phyloP scores from a whole-genome alignment of 192 early-diverging fungal species.

The Allomyces macrogynus region DNA sequence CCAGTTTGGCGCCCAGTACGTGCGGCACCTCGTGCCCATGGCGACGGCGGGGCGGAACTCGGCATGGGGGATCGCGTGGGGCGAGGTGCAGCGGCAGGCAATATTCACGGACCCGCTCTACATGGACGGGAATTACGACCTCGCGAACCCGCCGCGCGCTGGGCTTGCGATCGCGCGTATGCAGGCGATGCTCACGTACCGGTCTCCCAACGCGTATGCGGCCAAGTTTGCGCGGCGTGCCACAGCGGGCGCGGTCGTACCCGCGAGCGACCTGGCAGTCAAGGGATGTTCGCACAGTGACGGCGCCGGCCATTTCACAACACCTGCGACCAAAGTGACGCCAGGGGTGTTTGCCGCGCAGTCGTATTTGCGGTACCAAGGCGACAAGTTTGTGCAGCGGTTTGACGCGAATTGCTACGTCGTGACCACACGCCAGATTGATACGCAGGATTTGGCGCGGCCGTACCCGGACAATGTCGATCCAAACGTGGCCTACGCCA shows the following conservation, averaged over 20 bases:
- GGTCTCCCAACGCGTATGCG: not conserved
- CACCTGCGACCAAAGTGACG: no score
- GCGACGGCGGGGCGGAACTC: constrained; percentile 6
- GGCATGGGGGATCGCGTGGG: constrained; percentile 6
- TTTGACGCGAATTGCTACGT: constrained; percentile 99
- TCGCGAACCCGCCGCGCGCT: not conserved
- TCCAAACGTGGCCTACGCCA: constrained; percentile 11
- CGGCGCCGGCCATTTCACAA: constrained; percentile 1
- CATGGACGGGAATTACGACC: not conserved
- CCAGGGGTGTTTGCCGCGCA: constrained; percentile 27
- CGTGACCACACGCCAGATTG: constrained; percentile 82
- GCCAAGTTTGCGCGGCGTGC: no score
- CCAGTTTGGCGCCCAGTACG: not conserved
- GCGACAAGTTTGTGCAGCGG: constrained; percentile 32
- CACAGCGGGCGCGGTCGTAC: no score
- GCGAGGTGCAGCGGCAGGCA: constrained; percentile 7
- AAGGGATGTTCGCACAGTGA: constrained; percentile 5
- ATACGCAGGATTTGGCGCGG: constrained; percentile 65
- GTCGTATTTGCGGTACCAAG: constrained; percentile 37
- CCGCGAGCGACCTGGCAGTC: not conserved
- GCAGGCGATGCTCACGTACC: constrained; percentile 8
- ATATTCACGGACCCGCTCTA: constrained; percentile 6
- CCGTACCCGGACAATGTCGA: no score
- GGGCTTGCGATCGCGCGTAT: constrained; percentile 6
- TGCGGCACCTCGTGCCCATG: constrained; percentile 4